Conservation (phyloP, 345 rosid species). For the Arabidopsis thaliana region DNA sequence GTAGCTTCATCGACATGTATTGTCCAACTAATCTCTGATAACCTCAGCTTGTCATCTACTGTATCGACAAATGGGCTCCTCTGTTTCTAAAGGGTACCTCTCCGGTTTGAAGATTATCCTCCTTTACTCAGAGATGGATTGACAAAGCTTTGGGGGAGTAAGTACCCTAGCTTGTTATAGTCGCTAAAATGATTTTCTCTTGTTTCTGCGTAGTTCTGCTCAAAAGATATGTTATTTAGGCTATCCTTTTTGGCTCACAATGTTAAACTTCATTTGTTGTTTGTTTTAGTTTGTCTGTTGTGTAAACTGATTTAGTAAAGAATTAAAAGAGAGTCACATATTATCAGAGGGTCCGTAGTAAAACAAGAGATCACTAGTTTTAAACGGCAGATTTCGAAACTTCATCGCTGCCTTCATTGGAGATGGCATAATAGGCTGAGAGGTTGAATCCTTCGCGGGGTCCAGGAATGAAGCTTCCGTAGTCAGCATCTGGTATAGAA, state of each 20-base stretch:
- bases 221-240: not conserved
- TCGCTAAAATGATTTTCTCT: not conserved
- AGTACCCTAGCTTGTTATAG: not conserved
- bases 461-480: too few species aligned
- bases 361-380: too few species aligned
- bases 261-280: not conserved
- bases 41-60: not conserved
- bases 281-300: not conserved
- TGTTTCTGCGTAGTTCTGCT: not conserved
- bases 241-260: not conserved
- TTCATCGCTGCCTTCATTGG: too few species aligned
- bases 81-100: not conserved
- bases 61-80: not conserved
- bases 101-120: not conserved
- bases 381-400: too few species aligned
- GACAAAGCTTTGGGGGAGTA: not conserved
- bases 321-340: too few species aligned
- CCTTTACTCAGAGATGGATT: not conserved
- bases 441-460: too few species aligned
- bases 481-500: too few species aligned
- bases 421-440: too few species aligned
- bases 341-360: too few species aligned
- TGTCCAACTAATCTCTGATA: not conserved
- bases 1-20: slow-evolving; percentile 24
- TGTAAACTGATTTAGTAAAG: not conserved